Conservation (phyloP, 1,139 yeast genomes). For the Cylindricascospora bacillispora region DNA sequence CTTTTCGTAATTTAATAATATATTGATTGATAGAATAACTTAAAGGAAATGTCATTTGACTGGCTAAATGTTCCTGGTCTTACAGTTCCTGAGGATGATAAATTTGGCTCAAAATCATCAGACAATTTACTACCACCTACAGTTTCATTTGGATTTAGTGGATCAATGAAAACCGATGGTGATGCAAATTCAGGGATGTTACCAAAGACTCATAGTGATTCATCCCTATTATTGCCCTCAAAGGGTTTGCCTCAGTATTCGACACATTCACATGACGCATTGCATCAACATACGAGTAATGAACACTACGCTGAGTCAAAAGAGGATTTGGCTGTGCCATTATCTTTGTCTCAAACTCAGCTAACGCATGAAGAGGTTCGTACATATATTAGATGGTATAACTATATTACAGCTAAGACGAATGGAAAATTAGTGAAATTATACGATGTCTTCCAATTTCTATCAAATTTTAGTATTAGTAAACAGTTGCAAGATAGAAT, state of each 20-base stretch:
- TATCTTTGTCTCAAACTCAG: conserved; percentile 50
- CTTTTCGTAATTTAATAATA: too few relatives aligned
- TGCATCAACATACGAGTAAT: conserved; percentile 2
- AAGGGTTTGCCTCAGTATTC: not conserved
- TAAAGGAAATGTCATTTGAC: conserved; percentile 27
- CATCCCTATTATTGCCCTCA: conserved; percentile 9
- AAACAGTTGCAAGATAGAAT: conserved; percentile 33
- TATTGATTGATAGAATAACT: too few relatives aligned
- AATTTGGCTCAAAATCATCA: not conserved
- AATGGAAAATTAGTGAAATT: conserved; percentile 44
- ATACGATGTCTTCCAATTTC: conserved; percentile 50
- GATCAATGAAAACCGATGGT: not conserved
- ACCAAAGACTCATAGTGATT: conserved; percentile 18
- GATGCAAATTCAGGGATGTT: conserved; percentile 6
- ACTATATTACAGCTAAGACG: conserved; percentile 48
- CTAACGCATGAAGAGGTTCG: conserved; percentile 52
- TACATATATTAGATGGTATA: conserved; percentile 70
- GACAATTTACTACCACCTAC: conserved; percentile 2
- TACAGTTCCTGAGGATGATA: conserved; percentile 4
- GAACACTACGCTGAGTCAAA: conserved; percentile 15
- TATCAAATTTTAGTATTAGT: conserved; percentile 47
- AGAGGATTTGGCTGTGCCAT: conserved; percentile 33
- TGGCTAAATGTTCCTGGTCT: conserved; percentile 26
- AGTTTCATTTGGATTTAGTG: conserved; percentile 4
- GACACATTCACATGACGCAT: conserved; percentile 1